Evolutionary conservation across 371 early-diverging fungal genomes (phyloP).

Genomic region (Rhizopus sp.): DNA sequence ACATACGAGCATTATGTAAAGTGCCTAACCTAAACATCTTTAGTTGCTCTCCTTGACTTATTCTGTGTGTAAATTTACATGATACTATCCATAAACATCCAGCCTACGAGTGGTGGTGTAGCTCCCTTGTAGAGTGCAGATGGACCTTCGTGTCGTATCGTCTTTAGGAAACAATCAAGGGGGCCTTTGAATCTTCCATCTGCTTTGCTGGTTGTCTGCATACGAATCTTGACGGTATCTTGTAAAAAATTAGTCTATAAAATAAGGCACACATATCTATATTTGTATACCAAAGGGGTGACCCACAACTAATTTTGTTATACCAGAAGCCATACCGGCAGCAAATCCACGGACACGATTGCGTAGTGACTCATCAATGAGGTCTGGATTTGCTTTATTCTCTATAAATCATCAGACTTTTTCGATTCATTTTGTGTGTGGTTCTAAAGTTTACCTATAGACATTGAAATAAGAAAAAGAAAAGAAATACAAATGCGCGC

Average conservation of each 20-base stretch:
- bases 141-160: conserved; percentile 76
- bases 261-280: not conserved
- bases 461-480: not conserved
- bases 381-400: conserved; percentile 31
- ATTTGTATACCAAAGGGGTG: conserved; percentile 73
- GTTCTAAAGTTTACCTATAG: not conserved
- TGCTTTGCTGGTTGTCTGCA: conserved; percentile 73
- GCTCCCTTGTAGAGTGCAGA: conserved; percentile 90
- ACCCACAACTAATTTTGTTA: conserved; percentile 80
- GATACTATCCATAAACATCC: conserved; percentile 90
- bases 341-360: conserved; percentile 75
- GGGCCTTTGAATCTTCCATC: conserved; percentile 87
- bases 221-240: conserved; percentile 79
- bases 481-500: not conserved
- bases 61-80: conserved; percentile 46
- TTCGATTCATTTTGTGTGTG: too few relatives aligned
- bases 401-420: not conserved
- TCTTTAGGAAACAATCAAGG: conserved; percentile 76
- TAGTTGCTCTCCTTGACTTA: conserved; percentile 2
- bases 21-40: conserved; percentile 69
- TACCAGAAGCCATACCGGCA: conserved; percentile 79
- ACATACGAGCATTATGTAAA: conserved; percentile 74
- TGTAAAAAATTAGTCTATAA: not conserved
- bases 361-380: conserved; percentile 45
- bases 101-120: conserved; percentile 91